Percentiles rank a stretch among this genome's conserved stretches.
phyloP scores from a whole-genome alignment of 2,329 filamentous ascomycete species.

The Paraphoma chrysanthemicola region DNA sequence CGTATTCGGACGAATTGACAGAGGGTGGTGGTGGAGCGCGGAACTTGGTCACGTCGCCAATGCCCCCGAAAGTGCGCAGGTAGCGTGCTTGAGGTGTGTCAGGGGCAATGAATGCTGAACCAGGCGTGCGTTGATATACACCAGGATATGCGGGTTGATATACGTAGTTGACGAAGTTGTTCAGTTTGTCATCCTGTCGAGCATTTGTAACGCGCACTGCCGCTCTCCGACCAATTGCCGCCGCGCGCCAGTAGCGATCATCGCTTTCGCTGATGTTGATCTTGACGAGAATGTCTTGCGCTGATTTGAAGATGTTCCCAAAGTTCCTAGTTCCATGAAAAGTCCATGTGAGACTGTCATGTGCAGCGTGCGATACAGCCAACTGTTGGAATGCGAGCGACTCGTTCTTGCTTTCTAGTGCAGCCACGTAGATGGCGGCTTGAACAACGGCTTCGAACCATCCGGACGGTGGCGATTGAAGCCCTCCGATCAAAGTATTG shows the following conservation, averaged over 20 bases:
- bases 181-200: conserved; percentile 28
- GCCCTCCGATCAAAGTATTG: conserved; percentile 30
- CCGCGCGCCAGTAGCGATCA: conserved; percentile 18
- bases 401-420: conserved; percentile 21
- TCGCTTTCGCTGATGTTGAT: conserved; percentile 27
- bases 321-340: conserved; percentile 38
- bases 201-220: conserved; percentile 25
- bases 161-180: conserved; percentile 32
- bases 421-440: conserved; percentile 31
- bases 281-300: conserved; percentile 20
- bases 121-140: conserved; percentile 32
- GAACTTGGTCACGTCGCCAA: conserved; percentile 31
- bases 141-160: conserved; percentile 18
- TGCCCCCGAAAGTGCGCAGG: conserved; percentile 28
- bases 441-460: conserved; percentile 36
- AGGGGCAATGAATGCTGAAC: conserved; percentile 23
- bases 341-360: conserved; percentile 32
- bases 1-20: conserved; percentile 24
- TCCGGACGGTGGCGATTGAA: conserved; percentile 34
- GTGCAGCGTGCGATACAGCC: conserved; percentile 37
- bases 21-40: conserved; percentile 27
- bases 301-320: conserved; percentile 25
- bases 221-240: conserved; percentile 24
- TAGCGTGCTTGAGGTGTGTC: conserved; percentile 36
- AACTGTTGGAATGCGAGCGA: conserved; percentile 35